A percentile compares a stretch with the other conserved stretches of the same genome.
Evolutionary conservation across 306 rosid species (phyloP).

Genomic region (Begonia fuchsioides): DNA sequence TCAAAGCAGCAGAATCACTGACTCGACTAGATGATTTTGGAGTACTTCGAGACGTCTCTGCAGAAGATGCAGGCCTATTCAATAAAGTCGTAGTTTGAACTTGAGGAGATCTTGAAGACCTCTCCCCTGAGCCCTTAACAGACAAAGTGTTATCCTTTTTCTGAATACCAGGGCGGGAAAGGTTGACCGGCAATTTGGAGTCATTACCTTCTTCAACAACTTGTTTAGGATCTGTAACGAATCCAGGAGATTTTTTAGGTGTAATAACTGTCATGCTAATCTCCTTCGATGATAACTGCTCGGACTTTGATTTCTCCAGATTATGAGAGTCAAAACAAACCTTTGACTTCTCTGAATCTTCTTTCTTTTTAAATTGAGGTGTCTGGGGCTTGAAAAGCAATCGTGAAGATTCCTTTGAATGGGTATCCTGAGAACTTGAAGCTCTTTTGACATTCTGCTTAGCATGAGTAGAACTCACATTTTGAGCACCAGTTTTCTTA

Average conservation of each 20-base stretch:
- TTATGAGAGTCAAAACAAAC: slow-evolving; percentile 16
- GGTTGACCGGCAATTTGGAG: slow-evolving; percentile 33
- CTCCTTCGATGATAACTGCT: slow-evolving; percentile 31
- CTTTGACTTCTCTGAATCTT: slow-evolving; percentile 18
- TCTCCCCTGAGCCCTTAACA: slow-evolving; percentile 26
- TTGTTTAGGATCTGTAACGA: slow-evolving; percentile 21
- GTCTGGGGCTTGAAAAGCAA: slow-evolving; percentile 19
- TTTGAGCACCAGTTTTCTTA: slow-evolving; percentile 27
- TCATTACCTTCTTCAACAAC: slow-evolving; percentile 37
- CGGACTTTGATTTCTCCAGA: slow-evolving; percentile 37
- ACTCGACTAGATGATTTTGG: slow-evolving; percentile 23
- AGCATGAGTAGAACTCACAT: slow-evolving; percentile 26
- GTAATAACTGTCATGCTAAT: slow-evolving; percentile 35
- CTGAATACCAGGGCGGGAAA: slow-evolving; percentile 23
- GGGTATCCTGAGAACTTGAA: slow-evolving; percentile 26
- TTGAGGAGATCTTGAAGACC: slow-evolving; percentile 31
- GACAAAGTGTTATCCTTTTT: slow-evolving; percentile 34
- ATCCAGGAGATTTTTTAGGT: slow-evolving; percentile 53
- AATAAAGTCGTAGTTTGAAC: slow-evolving; percentile 33
- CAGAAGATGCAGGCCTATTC: slow-evolving; percentile 35
- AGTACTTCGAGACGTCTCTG: slow-evolving; percentile 42
- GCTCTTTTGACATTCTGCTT: slow-evolving; percentile 19
- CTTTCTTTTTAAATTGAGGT: slow-evolving; percentile 21
- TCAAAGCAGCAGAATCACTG: slow-evolving; percentile 28
- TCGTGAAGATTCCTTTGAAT: slow-evolving; percentile 33